Base-by-base conservation (phyloP, 78 protist genomes). In the Ministeria vibrans region DNA sequence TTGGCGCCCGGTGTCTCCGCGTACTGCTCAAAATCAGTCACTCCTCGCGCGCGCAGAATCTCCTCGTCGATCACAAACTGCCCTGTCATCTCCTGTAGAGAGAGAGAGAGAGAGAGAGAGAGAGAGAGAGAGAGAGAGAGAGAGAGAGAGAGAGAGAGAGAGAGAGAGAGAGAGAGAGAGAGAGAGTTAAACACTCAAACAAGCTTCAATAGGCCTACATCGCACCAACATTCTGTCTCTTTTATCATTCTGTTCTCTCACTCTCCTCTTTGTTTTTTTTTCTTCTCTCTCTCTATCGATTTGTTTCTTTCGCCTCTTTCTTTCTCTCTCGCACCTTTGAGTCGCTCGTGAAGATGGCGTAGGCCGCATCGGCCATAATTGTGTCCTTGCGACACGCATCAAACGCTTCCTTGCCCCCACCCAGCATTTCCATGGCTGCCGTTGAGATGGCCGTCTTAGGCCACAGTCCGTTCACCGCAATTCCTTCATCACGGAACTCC, bases 301-400 rank as follows among this genome's bases (percentile, higher is more conserved):
- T 49, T 49, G n/a, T 49, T n/a, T n/a, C n/a, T n/a, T n/a, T n/a
- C n/a, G n/a, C n/a, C n/a, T n/a, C n/a, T n/a, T n/a, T n/a, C n/a
- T n/a, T n/a, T n/a, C n/a, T n/a, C n/a, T n/a, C n/a, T n/a, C n/a
- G n/a, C n/a, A n/a, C n/a, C n/a, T n/a, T n/a, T n/a, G 53, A 3
- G 51, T 51, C 27, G 69, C 82, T 83, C 36, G 82, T 83, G 55
- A 91, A 79, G n/a, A 91, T 80, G 87, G 78, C 72, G 42, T 81
- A 42, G 9, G 88, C 91, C 27, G 92, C 80, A 39, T 91, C 95
- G 30, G 91, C 75, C 86, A 91, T 81, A 73, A 91, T 88, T 30
- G 70, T 85, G 11, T 63, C 55, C 22, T 46, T 87, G 68, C 95
- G 81, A 66, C 76, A 53, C 55, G 22, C 27, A n/a, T 20, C 43